Base-by-base conservation (phyloP, 768 basidiomycete genomes). In the Auriscalpium vulgare region DNA sequence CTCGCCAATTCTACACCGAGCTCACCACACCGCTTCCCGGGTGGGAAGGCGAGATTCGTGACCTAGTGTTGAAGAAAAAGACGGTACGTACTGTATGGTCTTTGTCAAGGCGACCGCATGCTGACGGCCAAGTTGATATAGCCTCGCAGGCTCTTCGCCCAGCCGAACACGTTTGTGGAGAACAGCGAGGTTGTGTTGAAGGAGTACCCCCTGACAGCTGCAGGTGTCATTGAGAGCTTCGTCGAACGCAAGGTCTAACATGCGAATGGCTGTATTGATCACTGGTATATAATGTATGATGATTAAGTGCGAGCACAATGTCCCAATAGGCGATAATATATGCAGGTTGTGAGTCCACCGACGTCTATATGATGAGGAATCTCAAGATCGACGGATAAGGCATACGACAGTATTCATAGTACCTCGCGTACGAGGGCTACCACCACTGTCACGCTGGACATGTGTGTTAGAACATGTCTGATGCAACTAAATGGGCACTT, bases 141-240 rank as follows among this genome's bases (percentile, higher is more conserved):
- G 85, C 87, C 91, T 16, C 82, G 91, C 56, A 93, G 91, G 69
- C 78, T 91, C 16, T 87, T 93, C 69, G 84, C 90, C 3, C 91
- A 91, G 68, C 87, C 89, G 3, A 92, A 87, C 64, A 90, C 90
- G 13, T 72, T 84, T 62, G 62, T 91, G 49, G 78, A 78, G 52
- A 72, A 82, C 60, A 84, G 74, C 29, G 81, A 89, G 62, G 87
- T 90, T 29, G 72, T 82, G 53, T 71, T 95, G 57, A 88, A 83
- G 67, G 90, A 93, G 64, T 92, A 92, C 66, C 81, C 87, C 9
- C 70, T 88, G 54, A 89, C 84, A 0, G 64, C 80, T 1, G 83
- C 78, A 19, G 92, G 91, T 36, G 76, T 84, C 37, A 88, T 95
- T 53, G 79, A 91, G 70, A 88, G 88, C 63, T 87, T 87, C 71